phyloP scores from a whole-genome alignment of 306 rosid species.

The Biancaea sappan region DNA sequence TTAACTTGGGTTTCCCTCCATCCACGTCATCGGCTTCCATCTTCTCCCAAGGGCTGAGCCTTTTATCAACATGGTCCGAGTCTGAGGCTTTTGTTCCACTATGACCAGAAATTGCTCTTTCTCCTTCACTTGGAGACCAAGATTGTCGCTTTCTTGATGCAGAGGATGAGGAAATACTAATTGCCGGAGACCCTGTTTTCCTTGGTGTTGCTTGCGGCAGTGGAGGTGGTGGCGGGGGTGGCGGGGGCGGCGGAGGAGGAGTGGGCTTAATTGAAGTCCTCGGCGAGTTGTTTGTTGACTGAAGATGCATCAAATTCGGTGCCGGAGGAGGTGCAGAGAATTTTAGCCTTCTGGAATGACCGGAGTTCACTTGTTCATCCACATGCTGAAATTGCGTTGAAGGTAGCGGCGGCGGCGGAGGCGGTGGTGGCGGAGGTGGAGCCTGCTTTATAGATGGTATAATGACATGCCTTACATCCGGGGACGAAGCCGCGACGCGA shows the following conservation, averaged over 20 bases:
- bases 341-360: slow-evolving; percentile 53
- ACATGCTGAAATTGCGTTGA: slow-evolving; percentile 21
- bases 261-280: slow-evolving; percentile 40
- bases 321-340: slow-evolving; percentile 76
- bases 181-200: slow-evolving; percentile 39
- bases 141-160: slow-evolving; percentile 35
- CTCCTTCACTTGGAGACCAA: slow-evolving; percentile 41
- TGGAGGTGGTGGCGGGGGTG: slow-evolving; percentile 37
- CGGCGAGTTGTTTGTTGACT: slow-evolving; percentile 39
- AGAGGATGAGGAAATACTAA: slow-evolving; percentile 27
- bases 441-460: slow-evolving; percentile 40
- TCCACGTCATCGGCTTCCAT: slow-evolving; percentile 63
- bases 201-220: slow-evolving; percentile 26
- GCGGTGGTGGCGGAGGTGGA: slow-evolving; percentile 35
- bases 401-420: slow-evolving; percentile 32
- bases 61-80: slow-evolving; percentile 10
- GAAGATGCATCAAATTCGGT: slow-evolving; percentile 63
- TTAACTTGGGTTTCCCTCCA: slow-evolving; percentile 77
- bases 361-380: slow-evolving; percentile 23
- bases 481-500: slow-evolving; percentile 54
- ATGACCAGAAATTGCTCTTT: slow-evolving; percentile 34
- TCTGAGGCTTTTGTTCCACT: slow-evolving; percentile 31
- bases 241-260: slow-evolving; percentile 47
- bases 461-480: slow-evolving; percentile 35
- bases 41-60: slow-evolving; percentile 38